Conservation (phyloP, 2,329 filamentous ascomycete genomes). For the Emericellopsis cladophorae region DNA sequence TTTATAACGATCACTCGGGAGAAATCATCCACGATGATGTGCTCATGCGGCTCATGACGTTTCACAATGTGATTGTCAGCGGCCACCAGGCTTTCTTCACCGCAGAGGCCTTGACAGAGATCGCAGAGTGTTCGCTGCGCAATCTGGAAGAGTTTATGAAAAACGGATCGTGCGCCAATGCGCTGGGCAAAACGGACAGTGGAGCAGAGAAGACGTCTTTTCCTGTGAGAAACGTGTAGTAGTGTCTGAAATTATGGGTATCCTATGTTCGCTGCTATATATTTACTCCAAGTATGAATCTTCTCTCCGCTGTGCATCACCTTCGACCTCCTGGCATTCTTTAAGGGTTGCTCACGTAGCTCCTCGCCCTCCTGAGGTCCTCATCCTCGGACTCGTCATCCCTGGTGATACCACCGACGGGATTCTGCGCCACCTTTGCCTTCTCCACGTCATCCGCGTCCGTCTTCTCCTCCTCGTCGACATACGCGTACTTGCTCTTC, state of each 20-base stretch:
- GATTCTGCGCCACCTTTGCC: slow-evolving; percentile 9
- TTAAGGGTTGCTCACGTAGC: slow-evolving; percentile 33
- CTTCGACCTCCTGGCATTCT: too few species aligned
- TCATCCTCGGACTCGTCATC: slow-evolving; percentile 17
- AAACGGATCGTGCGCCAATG: slow-evolving; percentile 19
- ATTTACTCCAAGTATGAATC: too few species aligned
- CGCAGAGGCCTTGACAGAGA: slow-evolving; percentile 50
- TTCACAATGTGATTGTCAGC: slow-evolving; percentile 53
- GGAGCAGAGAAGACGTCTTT: slow-evolving; percentile 12
- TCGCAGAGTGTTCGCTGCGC: slow-evolving; percentile 43
- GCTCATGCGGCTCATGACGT: slow-evolving; percentile 53
- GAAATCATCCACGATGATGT: slow-evolving; percentile 55
- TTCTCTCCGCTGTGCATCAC: not conserved
- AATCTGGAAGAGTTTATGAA: slow-evolving; percentile 37
- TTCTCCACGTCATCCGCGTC: slow-evolving; percentile 22
- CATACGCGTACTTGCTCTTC: slow-evolving; percentile 61
- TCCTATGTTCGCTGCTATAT: not conserved
- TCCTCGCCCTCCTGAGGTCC: slow-evolving; percentile 28
- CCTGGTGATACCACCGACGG: slow-evolving; percentile 11
- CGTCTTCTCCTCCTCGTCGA: slow-evolving; percentile 35
- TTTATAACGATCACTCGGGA: slow-evolving; percentile 52
- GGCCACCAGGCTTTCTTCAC: slow-evolving; percentile 63
- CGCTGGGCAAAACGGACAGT: slow-evolving; percentile 15
- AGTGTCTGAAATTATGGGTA: not conserved
- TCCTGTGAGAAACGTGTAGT: slow-evolving; percentile 17